Conservation (phyloP, 352 stramenopile species). For the Sclerospora graminicola region DNA sequence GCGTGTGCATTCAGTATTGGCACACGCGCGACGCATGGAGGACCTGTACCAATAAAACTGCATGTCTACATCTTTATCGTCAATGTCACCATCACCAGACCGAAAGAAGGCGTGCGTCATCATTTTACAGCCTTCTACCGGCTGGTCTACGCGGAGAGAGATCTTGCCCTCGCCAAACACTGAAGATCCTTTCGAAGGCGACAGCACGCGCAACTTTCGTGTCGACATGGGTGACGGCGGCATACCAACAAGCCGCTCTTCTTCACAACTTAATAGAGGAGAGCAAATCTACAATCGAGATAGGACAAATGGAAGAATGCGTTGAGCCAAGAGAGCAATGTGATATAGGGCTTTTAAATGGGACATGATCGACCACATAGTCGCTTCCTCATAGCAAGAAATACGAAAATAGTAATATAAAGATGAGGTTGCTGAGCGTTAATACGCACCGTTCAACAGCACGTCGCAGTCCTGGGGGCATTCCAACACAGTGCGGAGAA, state of each 20-base stretch:
- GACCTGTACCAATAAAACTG: conserved; percentile 64
- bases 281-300: conserved; percentile 10
- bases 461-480: conserved; percentile 9
- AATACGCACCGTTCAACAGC: conserved; percentile 22
- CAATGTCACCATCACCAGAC: conserved; percentile 52
- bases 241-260: conserved; percentile 10
- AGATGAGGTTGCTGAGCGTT: conserved; percentile 4
- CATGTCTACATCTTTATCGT: conserved; percentile 61
- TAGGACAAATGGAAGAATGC: conserved; percentile 2
- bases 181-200: conserved; percentile 43
- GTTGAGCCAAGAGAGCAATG: not conserved
- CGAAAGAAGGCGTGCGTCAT: conserved; percentile 76
- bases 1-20: conserved; percentile 46
- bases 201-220: conserved; percentile 19
- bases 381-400: conserved; percentile 7
- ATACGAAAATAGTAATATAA: conserved; percentile 2
- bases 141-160: conserved; percentile 65
- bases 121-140: conserved; percentile 54
- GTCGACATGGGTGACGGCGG: conserved; percentile 16
- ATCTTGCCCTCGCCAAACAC: conserved; percentile 58
- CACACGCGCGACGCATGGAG: conserved; percentile 40
- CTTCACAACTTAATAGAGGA: conserved; percentile 17
- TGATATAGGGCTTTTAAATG: not conserved
- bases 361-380: conserved; percentile 5
- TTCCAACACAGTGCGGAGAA: conserved; percentile 6